A percentile compares a stretch with the other conserved stretches of the same genome.
phyloP scores from a whole-genome alignment of 1,284 basidiomycete genomes.

The Macrocystidia cucumis region DNA sequence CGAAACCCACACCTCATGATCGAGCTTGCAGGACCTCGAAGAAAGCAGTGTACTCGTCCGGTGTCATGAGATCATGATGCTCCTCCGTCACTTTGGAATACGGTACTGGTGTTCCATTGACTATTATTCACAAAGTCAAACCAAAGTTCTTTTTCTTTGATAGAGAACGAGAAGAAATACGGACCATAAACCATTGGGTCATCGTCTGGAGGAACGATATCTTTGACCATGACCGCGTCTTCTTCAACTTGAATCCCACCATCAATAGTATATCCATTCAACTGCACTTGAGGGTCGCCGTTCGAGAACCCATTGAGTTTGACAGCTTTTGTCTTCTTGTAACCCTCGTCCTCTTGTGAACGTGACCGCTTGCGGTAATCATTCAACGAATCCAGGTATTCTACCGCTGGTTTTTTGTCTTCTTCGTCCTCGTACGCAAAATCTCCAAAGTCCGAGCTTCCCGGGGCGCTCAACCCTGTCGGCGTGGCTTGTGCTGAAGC shows the following conservation, averaged over 20 bases:
- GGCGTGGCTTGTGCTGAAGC: constrained; percentile 54
- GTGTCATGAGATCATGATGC: constrained; percentile 77
- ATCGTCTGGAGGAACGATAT: constrained; percentile 22
- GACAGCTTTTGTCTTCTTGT: constrained; percentile 33
- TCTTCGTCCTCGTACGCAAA: constrained; percentile 49
- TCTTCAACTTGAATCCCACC: constrained; percentile 3
- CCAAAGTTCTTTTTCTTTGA: no score
- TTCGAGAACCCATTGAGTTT: constrained; percentile 24
- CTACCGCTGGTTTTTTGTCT: constrained; percentile 55
- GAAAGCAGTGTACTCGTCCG: constrained; percentile 76
- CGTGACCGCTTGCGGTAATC: constrained; percentile 65
- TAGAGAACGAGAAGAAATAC: constrained; percentile 16
- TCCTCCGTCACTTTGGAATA: constrained; percentile 76
- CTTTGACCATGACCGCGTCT: constrained; percentile 12
- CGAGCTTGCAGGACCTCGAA: constrained; percentile 54
- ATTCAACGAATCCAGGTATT: constrained; percentile 61
- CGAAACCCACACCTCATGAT: no score
- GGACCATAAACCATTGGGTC: constrained; percentile 62
- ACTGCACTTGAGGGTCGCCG: constrained; percentile 10
- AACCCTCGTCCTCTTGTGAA: constrained; percentile 50
- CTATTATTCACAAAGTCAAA: constrained; percentile 23
- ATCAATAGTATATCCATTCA: constrained; percentile 10
- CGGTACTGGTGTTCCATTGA: constrained; percentile 59
- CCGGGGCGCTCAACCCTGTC: constrained; percentile 32
- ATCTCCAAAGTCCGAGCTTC: constrained; percentile 38